Percentiles rank a stretch among this genome's conserved stretches.
These are phyloP conservation scores for Haplographium delicatum DNA, from an alignment of 495 filamentous ascomycete genomes.

Conservation along the genomic window DNA sequence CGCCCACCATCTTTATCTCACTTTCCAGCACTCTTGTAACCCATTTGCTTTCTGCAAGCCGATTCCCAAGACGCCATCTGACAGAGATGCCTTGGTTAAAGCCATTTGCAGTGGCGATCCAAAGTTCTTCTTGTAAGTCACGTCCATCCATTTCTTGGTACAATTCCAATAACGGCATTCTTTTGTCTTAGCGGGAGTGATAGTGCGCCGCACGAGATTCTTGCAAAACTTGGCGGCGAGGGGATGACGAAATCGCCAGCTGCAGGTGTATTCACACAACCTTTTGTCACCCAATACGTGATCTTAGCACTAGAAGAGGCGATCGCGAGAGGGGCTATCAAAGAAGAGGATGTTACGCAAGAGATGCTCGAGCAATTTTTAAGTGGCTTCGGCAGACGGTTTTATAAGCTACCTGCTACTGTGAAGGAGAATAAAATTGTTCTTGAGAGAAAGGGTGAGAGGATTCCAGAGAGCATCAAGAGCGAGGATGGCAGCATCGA, in stretches of 20 bases:
- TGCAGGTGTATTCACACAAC: constrained; percentile 87
- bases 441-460: constrained; percentile 55
- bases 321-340: constrained; percentile 58
- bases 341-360: constrained; percentile 60
- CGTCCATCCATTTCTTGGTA: background rate
- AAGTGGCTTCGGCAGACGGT: constrained; percentile 63
- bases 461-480: constrained; percentile 45
- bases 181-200: too few species aligned
- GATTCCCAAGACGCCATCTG: constrained; percentile 57
- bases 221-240: constrained; percentile 56
- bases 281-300: constrained; percentile 68
- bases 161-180: too few species aligned
- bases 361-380: constrained; percentile 71
- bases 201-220: constrained; percentile 76
- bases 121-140: constrained; percentile 63
- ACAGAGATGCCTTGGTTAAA: constrained; percentile 60
- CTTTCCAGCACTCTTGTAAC: too few species aligned
- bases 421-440: constrained; percentile 52
- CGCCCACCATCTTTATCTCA: constrained; percentile 71
- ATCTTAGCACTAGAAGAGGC: constrained; percentile 69
- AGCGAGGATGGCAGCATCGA: constrained; percentile 48
- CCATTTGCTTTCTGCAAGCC: too few species aligned
- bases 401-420: constrained; percentile 55
- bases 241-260: constrained; percentile 65
- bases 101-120: constrained; percentile 52